Conservation (phyloP, 139 green algal species). For the Yamagishiella unicocca region DNA sequence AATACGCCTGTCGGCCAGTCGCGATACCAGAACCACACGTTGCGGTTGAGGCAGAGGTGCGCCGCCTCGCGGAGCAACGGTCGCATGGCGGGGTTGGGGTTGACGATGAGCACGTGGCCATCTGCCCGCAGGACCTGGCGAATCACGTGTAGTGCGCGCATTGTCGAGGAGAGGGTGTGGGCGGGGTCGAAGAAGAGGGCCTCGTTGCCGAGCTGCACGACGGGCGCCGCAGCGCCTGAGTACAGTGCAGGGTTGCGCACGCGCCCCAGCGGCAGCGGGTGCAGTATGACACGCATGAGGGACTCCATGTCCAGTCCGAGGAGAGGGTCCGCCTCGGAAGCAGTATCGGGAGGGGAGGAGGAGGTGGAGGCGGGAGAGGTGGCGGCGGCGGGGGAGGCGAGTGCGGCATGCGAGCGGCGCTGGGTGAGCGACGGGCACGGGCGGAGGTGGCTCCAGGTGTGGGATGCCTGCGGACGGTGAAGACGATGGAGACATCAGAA, state of each 20-base stretch:
- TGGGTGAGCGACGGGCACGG: not conserved
- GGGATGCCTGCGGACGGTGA: too few relatives aligned
- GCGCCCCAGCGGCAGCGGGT: slow-evolving; percentile 34
- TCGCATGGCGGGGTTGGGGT: slow-evolving; percentile 54
- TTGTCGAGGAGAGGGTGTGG: slow-evolving; percentile 44
- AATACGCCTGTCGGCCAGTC: slow-evolving; percentile 49
- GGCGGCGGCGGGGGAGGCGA: not conserved
- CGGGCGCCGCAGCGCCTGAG: not conserved
- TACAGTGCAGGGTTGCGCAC: slow-evolving; percentile 25
- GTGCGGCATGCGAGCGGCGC: not conserved
- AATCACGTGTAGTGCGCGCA: slow-evolving; percentile 61
- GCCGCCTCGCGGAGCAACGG: slow-evolving; percentile 62
- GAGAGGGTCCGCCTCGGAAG: not conserved
- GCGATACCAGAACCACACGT: slow-evolving; percentile 62
- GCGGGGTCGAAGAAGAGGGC: slow-evolving; percentile 51
- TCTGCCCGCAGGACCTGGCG: slow-evolving; percentile 46
- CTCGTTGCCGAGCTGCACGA: not conserved
- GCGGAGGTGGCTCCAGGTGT: not conserved
- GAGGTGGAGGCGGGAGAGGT: not conserved
- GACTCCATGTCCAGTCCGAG: slow-evolving; percentile 26
- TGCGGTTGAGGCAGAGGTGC: slow-evolving; percentile 60
- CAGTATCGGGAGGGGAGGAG: not conserved
- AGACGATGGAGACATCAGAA: not conserved
- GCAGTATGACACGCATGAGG: slow-evolving; percentile 8
- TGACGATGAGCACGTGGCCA: slow-evolving; percentile 67